A percentile compares a stretch with the other conserved stretches of the same genome.
Evolutionary conservation across 2,329 filamentous ascomycete genomes (phyloP).

Genomic region (Claviceps humidiphila): DNA sequence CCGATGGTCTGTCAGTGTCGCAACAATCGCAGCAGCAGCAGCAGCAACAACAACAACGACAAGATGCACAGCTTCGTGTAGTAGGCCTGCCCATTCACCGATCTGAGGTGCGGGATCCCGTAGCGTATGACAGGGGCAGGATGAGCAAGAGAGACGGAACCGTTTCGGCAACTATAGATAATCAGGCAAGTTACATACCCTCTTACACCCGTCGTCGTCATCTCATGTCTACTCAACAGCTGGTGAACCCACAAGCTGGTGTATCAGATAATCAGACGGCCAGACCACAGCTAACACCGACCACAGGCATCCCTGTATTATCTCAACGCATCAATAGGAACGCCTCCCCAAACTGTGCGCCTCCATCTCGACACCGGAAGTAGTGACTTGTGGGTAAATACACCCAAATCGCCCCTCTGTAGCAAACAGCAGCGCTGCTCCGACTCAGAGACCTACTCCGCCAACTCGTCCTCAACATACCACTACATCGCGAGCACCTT

Average conservation of each 20-base stretch:
- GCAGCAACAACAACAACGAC: conserved; percentile 8
- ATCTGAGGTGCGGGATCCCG: conserved; percentile 23
- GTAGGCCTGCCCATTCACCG: conserved; percentile 31
- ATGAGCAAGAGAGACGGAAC: conserved; percentile 27
- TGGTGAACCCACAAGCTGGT: too few species aligned
- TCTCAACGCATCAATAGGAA: conserved; percentile 49
- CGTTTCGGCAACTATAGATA: conserved; percentile 36
- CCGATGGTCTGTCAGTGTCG: conserved; percentile 13
- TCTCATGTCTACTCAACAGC: too few species aligned
- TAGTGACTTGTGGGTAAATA: conserved; percentile 61
- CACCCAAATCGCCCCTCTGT: conserved; percentile 48
- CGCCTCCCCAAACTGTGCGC: conserved; percentile 42
- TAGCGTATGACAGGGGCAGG: conserved; percentile 25
- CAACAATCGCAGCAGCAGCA: not conserved
- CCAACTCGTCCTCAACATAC: conserved; percentile 66
- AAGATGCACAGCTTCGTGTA: conserved; percentile 27
- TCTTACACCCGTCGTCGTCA: not conserved
- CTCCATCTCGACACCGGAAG: conserved; percentile 56
- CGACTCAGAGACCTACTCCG: conserved; percentile 51
- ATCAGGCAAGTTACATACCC: conserved; percentile 30
- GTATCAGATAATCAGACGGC: too few species aligned
- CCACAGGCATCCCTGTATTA: conserved; percentile 47
- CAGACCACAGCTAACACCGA: not conserved
- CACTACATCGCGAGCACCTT: conserved; percentile 60
- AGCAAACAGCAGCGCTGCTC: conserved; percentile 36